Conservation (phyloP, 2,329 filamentous ascomycete genomes). For the Paecilomyces dactylethromorphus region DNA sequence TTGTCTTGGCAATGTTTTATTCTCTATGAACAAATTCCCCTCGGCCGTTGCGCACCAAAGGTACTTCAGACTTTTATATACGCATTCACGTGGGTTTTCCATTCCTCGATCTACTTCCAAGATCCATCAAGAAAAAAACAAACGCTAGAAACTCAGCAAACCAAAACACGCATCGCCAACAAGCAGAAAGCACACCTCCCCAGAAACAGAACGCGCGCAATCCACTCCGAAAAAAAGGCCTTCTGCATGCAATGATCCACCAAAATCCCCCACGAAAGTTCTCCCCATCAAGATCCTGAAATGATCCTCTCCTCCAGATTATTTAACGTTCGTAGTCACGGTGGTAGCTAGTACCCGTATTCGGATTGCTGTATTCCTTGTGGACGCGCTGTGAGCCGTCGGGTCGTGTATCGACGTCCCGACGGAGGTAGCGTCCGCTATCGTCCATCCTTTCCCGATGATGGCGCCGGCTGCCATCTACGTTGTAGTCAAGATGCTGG, state of each 20-base stretch:
- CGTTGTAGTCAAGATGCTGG: constrained; percentile 27
- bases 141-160: background rate
- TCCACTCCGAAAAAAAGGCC: background rate
- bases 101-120: background rate
- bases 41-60: background rate
- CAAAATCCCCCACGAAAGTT: background rate
- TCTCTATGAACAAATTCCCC: background rate
- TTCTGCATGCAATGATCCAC: background rate
- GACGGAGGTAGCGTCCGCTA: constrained; percentile 23
- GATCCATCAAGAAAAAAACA: background rate
- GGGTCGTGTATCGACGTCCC: constrained; percentile 23
- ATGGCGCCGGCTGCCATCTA: constrained; percentile 17
- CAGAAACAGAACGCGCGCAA: background rate
- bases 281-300: background rate
- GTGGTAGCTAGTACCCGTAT: constrained; percentile 27
- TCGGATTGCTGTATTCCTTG: constrained; percentile 26
- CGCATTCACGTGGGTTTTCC: background rate
- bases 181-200: background rate
- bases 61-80: background rate
- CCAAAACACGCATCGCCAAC: background rate
- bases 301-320: background rate
- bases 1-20: too few species aligned
- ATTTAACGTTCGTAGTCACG: constrained; percentile 22
- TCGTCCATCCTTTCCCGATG: constrained; percentile 25
- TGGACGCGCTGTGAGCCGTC: constrained; percentile 23